Percentiles rank a stretch among this genome's conserved stretches.
These are phyloP conservation scores for Chalciporus sphaerocephalus DNA, from an alignment of 768 basidiomycete species.

Conservation along the genomic window DNA sequence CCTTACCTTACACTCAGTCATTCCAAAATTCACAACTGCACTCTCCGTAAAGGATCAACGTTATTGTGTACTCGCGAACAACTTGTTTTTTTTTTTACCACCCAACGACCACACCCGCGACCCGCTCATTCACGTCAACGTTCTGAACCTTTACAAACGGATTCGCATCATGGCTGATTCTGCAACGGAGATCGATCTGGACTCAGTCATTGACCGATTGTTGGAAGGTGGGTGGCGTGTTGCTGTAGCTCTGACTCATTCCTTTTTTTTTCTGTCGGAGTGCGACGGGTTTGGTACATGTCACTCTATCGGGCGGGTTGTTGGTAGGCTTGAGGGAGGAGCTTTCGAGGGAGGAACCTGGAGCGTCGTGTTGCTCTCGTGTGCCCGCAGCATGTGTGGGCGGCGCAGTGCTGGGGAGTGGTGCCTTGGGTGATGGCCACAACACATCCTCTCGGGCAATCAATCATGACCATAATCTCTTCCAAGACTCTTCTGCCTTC, in stretches of 20 bases:
- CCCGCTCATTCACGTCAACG: slow-evolving; percentile 16
- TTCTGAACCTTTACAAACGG: slow-evolving; percentile 11
- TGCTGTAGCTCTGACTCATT: slow-evolving; percentile 18
- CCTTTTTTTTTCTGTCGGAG: slow-evolving; percentile 11
- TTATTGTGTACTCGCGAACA: slow-evolving; percentile 15
- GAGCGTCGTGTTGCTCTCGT: slow-evolving; percentile 5
- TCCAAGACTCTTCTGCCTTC: background rate
- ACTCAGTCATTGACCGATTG: slow-evolving; percentile 98
- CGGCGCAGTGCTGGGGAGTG: slow-evolving; percentile 9
- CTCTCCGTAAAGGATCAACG: slow-evolving; percentile 19
- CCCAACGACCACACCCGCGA: slow-evolving; percentile 9
- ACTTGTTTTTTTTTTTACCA: slow-evolving; percentile 28
- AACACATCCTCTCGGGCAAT: background rate
- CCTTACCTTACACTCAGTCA: slow-evolving; percentile 1
- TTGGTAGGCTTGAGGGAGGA: background rate
- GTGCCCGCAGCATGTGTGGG: slow-evolving; percentile 9
- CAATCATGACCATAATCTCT: no score
- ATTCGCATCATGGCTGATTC: slow-evolving; percentile 63
- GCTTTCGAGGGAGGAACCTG: slow-evolving; percentile 3
- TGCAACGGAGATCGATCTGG: slow-evolving; percentile 93
- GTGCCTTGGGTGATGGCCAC: slow-evolving; percentile 8
- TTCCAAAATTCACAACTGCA: slow-evolving; percentile 20
- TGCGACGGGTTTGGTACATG: background rate
- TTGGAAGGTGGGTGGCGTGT: slow-evolving; percentile 79
- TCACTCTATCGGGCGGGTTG: background rate